Base-by-base conservation (phyloP, 2,329 filamentous ascomycete genomes). In the Ceratocystis lukuohia region DNA sequence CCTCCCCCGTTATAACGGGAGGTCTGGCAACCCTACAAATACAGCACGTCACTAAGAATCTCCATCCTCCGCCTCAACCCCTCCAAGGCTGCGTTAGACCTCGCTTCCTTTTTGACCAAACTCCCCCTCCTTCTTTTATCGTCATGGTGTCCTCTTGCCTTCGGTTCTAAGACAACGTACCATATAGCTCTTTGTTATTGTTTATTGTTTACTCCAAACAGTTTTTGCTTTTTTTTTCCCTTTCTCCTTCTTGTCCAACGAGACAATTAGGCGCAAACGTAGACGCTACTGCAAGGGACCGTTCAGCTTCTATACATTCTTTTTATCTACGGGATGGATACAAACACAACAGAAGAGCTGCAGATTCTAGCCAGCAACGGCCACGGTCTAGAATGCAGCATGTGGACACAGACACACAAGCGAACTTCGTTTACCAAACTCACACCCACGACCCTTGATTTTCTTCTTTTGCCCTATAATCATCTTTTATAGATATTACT, bases 201-300 rank as follows among this genome's bases (percentile, higher is more conserved):
- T 30, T 41, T 30, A 57, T 30, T 33, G 53, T 57, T 57, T 57
- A 57, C 53, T 30, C 30, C 8, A n/a, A 7, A n/a, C 28, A 30
- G 17, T 3, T 30, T 30, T 30, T 22, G 20, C 7, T 20, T 25
- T 53, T 53, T 20, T 48, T 22, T 48, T 20, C n/a, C 5, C 5
- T 20, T 22, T 8, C 8, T 48, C 8, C 12, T 7, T 17, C 30
- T 10, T 33, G 28, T 57, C 22, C 28, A 57, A 57, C 25, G 7
- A 57, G 6, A 33, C 53, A 57, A 30, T 57, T 17, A 30, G 28
- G 22, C 25, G 22, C 28, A 33, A 17, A 33, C 20, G n/a, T 30
- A 6, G 22, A 57, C 22, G 53, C 53, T 57, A 57, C 53, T 57
- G 53, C 53, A 57, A 57, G 53, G 53, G 53, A 30, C 53, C 53